These are phyloP conservation scores for Lecanicillium sp. DNA, from an alignment of 2,329 filamentous ascomycete genomes.

Conservation along the genomic window DNA sequence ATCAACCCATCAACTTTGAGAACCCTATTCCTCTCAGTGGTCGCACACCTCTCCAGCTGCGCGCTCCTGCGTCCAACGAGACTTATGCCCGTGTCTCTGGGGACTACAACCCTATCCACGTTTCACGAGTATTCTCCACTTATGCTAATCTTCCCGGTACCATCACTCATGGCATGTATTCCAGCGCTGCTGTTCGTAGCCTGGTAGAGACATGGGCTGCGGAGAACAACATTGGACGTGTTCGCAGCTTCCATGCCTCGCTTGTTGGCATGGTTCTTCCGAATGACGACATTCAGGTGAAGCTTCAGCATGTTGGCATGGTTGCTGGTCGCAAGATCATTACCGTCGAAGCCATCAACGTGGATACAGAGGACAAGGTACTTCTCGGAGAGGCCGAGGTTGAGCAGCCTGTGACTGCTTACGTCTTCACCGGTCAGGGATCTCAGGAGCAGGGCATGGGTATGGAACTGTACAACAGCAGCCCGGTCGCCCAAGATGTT, in stretches of 20 bases:
- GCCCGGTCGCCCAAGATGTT: conserved; percentile 88
- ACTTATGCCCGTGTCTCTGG: conserved; percentile 96
- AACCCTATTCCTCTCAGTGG: conserved; percentile 93
- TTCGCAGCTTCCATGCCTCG: conserved; percentile 93
- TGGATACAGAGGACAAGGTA: conserved; percentile 94
- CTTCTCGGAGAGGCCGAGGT: conserved; percentile 92
- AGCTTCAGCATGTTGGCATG: conserved; percentile 95
- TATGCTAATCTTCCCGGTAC: conserved; percentile 95
- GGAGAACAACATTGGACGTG: conserved; percentile 95
- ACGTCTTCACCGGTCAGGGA: conserved; percentile 96
- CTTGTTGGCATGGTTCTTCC: conserved; percentile 98
- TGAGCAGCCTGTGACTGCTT: conserved; percentile 92
- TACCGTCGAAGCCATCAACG: conserved; percentile 94
- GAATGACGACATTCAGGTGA: conserved; percentile 90
- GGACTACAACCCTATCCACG: conserved; percentile 98
- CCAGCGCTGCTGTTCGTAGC: conserved; percentile 89
- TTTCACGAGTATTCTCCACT: conserved; percentile 90
- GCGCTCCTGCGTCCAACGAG: conserved; percentile 92
- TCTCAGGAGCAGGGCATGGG: conserved; percentile 99
- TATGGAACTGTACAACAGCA: conserved; percentile 96
- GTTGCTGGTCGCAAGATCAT: conserved; percentile 97
- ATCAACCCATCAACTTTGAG: conserved; percentile 95
- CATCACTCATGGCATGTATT: conserved; percentile 99
- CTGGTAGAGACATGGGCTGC: conserved; percentile 98
- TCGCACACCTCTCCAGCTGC: conserved; percentile 79